Conservation (phyloP, 2,329 filamentous ascomycete species). For the Cladosporium austrohemisphaericum region DNA sequence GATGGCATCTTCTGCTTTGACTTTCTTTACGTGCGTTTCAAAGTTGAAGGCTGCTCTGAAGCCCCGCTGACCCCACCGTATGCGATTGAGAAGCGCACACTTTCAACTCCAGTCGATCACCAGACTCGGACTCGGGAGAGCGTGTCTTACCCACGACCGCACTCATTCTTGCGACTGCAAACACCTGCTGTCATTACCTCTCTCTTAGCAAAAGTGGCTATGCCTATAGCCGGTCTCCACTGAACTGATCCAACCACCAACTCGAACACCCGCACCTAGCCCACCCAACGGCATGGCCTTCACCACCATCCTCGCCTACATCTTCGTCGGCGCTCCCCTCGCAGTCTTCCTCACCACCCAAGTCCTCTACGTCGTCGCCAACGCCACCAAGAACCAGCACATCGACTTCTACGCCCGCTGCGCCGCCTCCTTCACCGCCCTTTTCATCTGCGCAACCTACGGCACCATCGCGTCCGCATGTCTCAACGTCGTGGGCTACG, state of each 20-base stretch:
- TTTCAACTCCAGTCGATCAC: conserved; percentile 3
- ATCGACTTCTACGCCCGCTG: conserved; percentile 65
- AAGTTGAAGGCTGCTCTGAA: no score
- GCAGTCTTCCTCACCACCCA: conserved; percentile 27
- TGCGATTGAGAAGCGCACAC: conserved; percentile 4
- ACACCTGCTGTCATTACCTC: conserved; percentile 6
- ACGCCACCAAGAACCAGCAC: conserved; percentile 29
- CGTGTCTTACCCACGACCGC: neutral
- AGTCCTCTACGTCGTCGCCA: conserved; percentile 34
- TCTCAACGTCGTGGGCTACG: conserved; percentile 67
- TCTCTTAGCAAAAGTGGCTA: neutral
- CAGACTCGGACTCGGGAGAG: neutral
- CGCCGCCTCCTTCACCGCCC: conserved; percentile 39
- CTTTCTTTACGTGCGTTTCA: neutral
- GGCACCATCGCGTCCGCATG: conserved; percentile 71
- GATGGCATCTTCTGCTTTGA: neutral
- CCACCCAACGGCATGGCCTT: conserved; percentile 15
- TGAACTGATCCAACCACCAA: neutral
- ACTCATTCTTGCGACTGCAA: neutral
- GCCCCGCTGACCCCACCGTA: conserved; percentile 3
- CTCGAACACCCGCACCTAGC: neutral
- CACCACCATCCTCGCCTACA: conserved; percentile 24
- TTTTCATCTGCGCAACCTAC: conserved; percentile 56
- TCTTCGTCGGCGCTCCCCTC: conserved; percentile 15
- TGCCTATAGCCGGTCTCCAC: neutral